Evolutionary conservation across 2,329 filamentous ascomycete genomes (phyloP), one percentile per base, ranked within the genome.

Genomic region (Arthroderma uncinatum): DNA sequence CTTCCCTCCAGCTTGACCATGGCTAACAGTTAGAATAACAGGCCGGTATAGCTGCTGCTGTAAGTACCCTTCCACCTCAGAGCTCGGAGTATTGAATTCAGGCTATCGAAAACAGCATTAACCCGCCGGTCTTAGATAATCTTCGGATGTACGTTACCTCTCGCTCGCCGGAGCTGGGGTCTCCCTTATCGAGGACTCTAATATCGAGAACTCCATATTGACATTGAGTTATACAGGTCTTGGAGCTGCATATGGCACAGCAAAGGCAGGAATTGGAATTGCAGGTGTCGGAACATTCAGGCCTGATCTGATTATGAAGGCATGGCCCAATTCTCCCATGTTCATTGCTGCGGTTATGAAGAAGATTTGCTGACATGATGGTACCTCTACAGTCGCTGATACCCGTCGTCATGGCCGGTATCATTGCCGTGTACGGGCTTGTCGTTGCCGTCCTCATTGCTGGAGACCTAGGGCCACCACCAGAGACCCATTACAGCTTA

Each of bases 371-470:
- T 68, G 58, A 69, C 60, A 37, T 21, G 14, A 19, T 16, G 19
- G n/a, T 14, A 36, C 34, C 8, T 25, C n/a, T 28, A 33, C 61
- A 78, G 75, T 78, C 75, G 34, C 68, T 78, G 48, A 76, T 78
- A 55, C 76, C 76, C 30, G 76, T 78, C 55, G 75, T 98, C 78
- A 98, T 98, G 93, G 95, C 93, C 66, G 93, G 93, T 82, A 98
- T 98, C 71, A 89, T 98, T 68, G 93, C 93, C 58, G 93, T 98
- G 64, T 98, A 98, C 76, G 89, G 91, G 54, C 87, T 98, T 65
- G 93, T 98, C 67, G 91, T 98, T 65, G 87, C 92, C 16, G 93
- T 98, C 68, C 82, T 98, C 64, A 98, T 98, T 71, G 89, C 90
- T 57, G 86, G 89, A 73, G 89, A 95, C 71, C 83, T 97, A 71